Evolutionary conservation across 2,329 filamentous ascomycete genomes (phyloP).

Genomic region (Chaetomium globosum): DNA sequence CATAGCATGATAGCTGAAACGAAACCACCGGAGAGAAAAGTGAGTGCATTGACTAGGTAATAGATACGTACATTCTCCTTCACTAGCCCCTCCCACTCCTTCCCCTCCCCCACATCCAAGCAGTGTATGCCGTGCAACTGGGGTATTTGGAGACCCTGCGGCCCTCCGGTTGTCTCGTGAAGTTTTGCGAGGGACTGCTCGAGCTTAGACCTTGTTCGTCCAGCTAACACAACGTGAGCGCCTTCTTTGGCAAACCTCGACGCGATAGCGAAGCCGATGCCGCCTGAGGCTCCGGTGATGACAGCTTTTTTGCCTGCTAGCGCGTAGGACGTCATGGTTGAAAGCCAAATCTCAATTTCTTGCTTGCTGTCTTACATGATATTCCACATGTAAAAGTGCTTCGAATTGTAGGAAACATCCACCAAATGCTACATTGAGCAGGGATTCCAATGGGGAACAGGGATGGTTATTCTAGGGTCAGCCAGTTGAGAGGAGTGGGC

Average conservation of each 20-base stretch:
- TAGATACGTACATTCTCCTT: constrained; percentile 2
- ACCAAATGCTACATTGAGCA: constrained; percentile 14
- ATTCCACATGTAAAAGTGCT: background rate
- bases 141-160: background rate
- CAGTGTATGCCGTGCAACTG: constrained; percentile 10
- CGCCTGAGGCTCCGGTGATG: constrained; percentile 70
- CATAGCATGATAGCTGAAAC: no score
- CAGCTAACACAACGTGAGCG: constrained; percentile 51
- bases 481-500: background rate
- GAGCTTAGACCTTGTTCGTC: constrained; percentile 56
- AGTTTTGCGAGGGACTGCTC: constrained; percentile 40
- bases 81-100: constrained; percentile 13
- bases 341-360: background rate
- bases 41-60: background rate
- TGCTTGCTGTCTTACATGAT: background rate
- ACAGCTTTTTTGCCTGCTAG: constrained; percentile 57
- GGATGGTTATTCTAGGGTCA: background rate
- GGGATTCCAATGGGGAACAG: constrained; percentile 8
- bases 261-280: constrained; percentile 71
- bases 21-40: background rate
- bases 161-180: background rate
- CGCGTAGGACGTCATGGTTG: constrained; percentile 39
- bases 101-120: constrained; percentile 38
- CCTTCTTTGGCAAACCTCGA: constrained; percentile 63
- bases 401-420: background rate